These are phyloP conservation scores for Akanthomyces muscarius DNA, from an alignment of 2,329 filamentous ascomycete species.

Conservation along the genomic window DNA sequence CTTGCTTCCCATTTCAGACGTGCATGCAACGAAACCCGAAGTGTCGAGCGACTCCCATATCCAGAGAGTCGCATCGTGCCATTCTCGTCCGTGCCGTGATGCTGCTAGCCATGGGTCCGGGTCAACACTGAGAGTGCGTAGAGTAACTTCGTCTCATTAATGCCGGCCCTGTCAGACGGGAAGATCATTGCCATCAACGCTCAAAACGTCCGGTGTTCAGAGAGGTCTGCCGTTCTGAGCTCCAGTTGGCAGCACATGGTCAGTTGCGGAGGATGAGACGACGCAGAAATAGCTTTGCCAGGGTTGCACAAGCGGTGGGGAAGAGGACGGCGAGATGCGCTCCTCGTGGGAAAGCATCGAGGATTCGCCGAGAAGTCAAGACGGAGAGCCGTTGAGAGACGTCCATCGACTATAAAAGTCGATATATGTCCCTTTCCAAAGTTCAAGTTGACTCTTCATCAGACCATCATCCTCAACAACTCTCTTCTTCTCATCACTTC, in stretches of 20 bases:
- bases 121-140: neutral
- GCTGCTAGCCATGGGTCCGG: neutral
- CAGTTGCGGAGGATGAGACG: neutral
- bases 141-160: neutral
- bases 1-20: neutral
- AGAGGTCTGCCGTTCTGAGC: neutral
- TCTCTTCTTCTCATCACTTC: neutral
- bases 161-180: neutral
- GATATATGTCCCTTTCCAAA: neutral
- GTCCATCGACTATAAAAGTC: slow-evolving; percentile 2
- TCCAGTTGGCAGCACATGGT: neutral
- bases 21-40: neutral
- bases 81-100: neutral
- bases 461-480: neutral
- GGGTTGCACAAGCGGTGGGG: slow-evolving; percentile 2
- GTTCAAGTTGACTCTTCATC: neutral
- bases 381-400: neutral
- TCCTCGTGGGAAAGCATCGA: neutral
- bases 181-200: neutral
- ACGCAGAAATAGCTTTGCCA: neutral
- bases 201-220: neutral
- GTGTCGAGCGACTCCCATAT: neutral
- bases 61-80: neutral
- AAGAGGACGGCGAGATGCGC: neutral
- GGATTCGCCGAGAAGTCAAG: neutral